Evolutionary conservation across 345 rosid species (phyloP), one percentile per base, ranked within the genome.

Genomic region (Diplotaxis tenuifolia): DNA sequence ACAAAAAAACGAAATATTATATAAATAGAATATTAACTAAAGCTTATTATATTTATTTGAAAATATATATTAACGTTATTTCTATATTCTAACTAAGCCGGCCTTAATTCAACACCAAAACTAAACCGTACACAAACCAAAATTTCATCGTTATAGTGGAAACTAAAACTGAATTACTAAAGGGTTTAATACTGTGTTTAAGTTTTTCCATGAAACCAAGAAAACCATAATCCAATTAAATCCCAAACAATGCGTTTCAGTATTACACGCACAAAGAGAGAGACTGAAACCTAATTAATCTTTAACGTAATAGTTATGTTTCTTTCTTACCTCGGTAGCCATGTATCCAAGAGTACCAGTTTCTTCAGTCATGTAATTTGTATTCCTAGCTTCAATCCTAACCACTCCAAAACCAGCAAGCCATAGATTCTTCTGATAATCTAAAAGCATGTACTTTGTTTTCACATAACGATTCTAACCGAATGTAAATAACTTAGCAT

Each of bases 361-460:
- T 88, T 92, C 99, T 68, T 97, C 99, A 57, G 98, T 90, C 99
- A 95, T 95, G 70, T 95, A 97, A 40, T 80, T 72, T 77, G 97
- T 97, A 83, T 96, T 96, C 80, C 85, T 94, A 83, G 98, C 99
- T 84, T 92, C 99, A 57, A 96, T 96, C 62, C 99, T 93, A 3
- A 98, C 99, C 63, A 96, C 99, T 0, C 99, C 99, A 80, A 95
- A 95, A 85, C 90, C 99, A 9, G 99, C 98, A 72, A 96, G 92
- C 82, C 42, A 95, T 95, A 95, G 82, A 70, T 54, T 87, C 79
- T 83, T 84, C 0, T 80, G 72, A 55, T 22, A 10, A 80, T 95
- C 94, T 64, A 95, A 79, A 67, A 95, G 75, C 99, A 95, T 89
- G 65, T 95, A 92, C 68, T 95, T 98, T 23, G 98, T 74, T 78